Conservation (phyloP, 176 grass and related monocot species). For the Lolium rigidum region DNA sequence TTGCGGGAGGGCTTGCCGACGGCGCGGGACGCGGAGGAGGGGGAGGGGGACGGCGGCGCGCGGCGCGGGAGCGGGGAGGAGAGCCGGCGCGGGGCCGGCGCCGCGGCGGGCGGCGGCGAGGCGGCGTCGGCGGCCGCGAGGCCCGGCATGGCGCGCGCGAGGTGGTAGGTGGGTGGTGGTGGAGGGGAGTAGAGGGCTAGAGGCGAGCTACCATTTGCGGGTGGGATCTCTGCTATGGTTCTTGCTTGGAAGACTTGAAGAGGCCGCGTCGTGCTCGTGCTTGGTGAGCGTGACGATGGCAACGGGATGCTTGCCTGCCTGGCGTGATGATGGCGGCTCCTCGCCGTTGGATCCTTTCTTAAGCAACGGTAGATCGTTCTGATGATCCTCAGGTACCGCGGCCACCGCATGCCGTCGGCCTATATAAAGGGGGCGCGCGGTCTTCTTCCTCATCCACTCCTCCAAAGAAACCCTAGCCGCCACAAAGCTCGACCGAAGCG, state of each 20-base stretch:
- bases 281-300: background rate
- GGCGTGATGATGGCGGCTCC: conserved; percentile 1
- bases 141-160: conserved; percentile 37
- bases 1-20: conserved; percentile 51
- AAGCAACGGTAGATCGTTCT: no score
- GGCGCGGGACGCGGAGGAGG: conserved; percentile 48
- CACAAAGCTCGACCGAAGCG: no score
- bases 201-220: conserved; percentile 19
- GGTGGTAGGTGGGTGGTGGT: background rate
- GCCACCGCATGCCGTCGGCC: no score
- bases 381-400: no score
- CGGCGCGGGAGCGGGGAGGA: conserved; percentile 54
- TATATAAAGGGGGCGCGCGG: no score
- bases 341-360: background rate
- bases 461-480: no score
- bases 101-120: conserved; percentile 39
- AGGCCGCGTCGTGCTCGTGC: background rate
- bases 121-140: conserved; percentile 40
- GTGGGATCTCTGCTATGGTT: background rate
- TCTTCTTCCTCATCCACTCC: no score
- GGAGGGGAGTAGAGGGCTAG: background rate
- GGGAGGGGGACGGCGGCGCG: conserved; percentile 55
- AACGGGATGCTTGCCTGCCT: conserved; percentile 20
- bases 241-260: conserved; percentile 31
- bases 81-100: conserved; percentile 53